Evolutionary conservation across 2,329 filamentous ascomycete genomes (phyloP).

Genomic region (Pyrenochaeta sp.): DNA sequence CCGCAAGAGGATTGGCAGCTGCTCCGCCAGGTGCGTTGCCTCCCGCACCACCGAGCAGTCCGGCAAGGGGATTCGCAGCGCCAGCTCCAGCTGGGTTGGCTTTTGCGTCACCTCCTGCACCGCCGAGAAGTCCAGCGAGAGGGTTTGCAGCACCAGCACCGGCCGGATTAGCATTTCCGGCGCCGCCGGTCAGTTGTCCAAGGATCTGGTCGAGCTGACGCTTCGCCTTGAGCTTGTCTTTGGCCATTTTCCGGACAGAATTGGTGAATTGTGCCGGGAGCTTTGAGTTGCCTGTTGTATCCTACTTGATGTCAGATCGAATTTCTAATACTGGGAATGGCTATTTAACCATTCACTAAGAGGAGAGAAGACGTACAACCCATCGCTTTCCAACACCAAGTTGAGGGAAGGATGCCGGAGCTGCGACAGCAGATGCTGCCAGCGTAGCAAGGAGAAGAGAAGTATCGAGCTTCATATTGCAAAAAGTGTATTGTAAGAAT

Average conservation of each 20-base stretch:
- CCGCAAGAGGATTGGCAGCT: constrained; percentile 3
- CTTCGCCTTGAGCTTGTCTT: constrained; percentile 32
- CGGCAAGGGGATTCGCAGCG: too few relatives aligned
- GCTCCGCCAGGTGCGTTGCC: constrained; percentile 12
- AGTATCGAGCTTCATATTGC: constrained; percentile 40
- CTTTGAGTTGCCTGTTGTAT: constrained; percentile 24
- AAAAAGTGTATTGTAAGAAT: constrained; percentile 4
- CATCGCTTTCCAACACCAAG: constrained; percentile 29
- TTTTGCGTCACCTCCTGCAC: too few relatives aligned
- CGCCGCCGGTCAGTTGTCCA: constrained; percentile 19
- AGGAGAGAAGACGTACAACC: constrained; percentile 25
- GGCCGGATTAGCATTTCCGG: constrained; percentile 3
- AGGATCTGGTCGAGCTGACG: constrained; percentile 38
- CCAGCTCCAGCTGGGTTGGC: too few relatives aligned
- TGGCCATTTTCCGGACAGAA: constrained; percentile 25
- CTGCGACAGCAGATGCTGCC: constrained; percentile 35
- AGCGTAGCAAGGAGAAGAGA: constrained; percentile 34
- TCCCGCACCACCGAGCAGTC: constrained; percentile 14
- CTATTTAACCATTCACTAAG: not conserved
- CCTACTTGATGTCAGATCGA: too few relatives aligned
- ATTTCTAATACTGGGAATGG: too few relatives aligned
- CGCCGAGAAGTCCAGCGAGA: too few relatives aligned
- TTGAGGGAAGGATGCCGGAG: constrained; percentile 25
- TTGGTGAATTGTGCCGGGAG: constrained; percentile 34
- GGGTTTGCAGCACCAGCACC: constrained; percentile 11